Evolutionary conservation across 2,329 filamentous ascomycete genomes (phyloP), one percentile per base, ranked within the genome.

Genomic region (Pseudogymnoascus sp.): DNA sequence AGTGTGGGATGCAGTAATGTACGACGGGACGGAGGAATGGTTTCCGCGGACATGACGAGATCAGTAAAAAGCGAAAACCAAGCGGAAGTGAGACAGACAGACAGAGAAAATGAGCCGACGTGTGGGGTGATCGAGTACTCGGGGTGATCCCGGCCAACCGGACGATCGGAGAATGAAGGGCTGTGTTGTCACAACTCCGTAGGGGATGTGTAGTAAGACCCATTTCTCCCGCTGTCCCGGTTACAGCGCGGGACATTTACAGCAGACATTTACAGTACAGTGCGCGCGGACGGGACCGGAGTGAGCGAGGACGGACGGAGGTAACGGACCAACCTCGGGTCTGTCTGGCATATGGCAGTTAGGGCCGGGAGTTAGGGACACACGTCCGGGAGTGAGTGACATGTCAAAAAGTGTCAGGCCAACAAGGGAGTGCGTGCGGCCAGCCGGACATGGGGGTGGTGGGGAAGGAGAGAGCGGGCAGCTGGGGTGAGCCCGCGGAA

Each of bases 51-150:
- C 26, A 53, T 19, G 14, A 19, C n/a, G n/a, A 24, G 26, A 19
- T 33, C 3, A 31, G n/a, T 13, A n/a, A 19, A 53, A 19, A 11
- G n/a, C 47, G 47, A 53, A 19, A 53, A 53, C 13, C 8, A 13
- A 29, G 5, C 47, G 47, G 26, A 26, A 53, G n/a, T n/a, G 47
- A 16, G 26, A 53, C n/a, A 19, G n/a, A 53, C 8, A 53, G 26
- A 19, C 13, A 50, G 44, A 44, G 4, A 16, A 14, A 42, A 56
- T 40, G 21, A 5, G 60, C 24, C 31, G 29, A 31, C 21, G 62
- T 63, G 3, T 65, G 64, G 64, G 61, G 33, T 31, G 60, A 42
- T n/a, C n/a, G n/a, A n/a, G n/a, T n/a, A n/a, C n/a, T n/a, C n/a
- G n/a, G n/a, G n/a, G n/a, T n/a, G n/a, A n/a, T n/a, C 21, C 62